Evolutionary conservation across 352 stramenopile genomes (phyloP).

Genomic region (Globisporangium yorkense): DNA sequence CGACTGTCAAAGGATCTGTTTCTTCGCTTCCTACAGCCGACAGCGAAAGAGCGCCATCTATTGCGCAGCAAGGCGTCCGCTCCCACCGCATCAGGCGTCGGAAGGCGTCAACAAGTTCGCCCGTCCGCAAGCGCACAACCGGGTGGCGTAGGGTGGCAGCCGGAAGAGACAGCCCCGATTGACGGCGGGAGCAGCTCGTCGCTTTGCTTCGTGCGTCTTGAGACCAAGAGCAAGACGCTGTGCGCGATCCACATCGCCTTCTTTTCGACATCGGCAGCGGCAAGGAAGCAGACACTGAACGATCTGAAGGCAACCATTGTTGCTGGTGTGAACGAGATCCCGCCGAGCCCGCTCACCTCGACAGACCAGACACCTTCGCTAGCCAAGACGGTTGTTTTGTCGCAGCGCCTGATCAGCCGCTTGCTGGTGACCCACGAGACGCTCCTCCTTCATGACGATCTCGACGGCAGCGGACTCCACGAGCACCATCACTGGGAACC

Average conservation of each 20-base stretch:
- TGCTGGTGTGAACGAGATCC: conserved; percentile 40
- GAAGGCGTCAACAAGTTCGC: conserved; percentile 25
- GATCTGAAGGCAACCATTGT: conserved; percentile 71
- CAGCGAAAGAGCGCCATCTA: conserved; percentile 5
- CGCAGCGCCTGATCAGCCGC: conserved; percentile 76
- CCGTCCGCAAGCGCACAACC: conserved; percentile 15
- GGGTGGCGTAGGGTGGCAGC: conserved; percentile 2
- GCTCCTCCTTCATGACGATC: conserved; percentile 38
- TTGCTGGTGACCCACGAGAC: conserved; percentile 75
- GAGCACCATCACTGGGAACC: conserved; percentile 10
- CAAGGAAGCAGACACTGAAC: conserved; percentile 55
- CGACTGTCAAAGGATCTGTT: conserved; percentile 74
- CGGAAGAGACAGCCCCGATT: conserved; percentile 10
- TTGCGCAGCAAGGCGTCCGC: conserved; percentile 17
- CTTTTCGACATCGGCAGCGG: conserved; percentile 63
- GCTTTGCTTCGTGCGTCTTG: conserved; percentile 78
- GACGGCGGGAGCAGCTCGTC: conserved; percentile 40
- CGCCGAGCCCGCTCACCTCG: conserved; percentile 8
- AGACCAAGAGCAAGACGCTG: conserved; percentile 76
- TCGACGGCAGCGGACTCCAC: conserved; percentile 4
- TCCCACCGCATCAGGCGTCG: conserved; percentile 8
- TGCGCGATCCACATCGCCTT: conserved; percentile 83
- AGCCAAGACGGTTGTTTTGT: conserved; percentile 34
- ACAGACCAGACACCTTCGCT: conserved; percentile 1
- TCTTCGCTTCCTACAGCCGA: conserved; percentile 57